Evolutionary conservation across 805 yeast species (phyloP), one percentile per base, ranked within the genome.

Genomic region (Wickerhamomyces kurtzmanii): DNA sequence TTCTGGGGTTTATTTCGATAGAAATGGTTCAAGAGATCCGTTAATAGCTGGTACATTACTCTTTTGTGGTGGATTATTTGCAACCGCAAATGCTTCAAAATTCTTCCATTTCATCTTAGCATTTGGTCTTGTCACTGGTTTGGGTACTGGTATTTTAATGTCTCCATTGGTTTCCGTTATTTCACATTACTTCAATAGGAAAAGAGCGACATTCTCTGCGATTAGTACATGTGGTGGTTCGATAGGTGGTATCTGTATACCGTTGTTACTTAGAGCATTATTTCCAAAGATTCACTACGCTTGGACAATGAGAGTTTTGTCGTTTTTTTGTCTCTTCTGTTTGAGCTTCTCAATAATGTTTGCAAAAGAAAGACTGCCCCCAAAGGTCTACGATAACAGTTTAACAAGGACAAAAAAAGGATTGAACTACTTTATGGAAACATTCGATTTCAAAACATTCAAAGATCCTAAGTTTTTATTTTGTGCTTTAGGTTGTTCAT

Each of bases 131-230:
- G 55, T 67, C 14, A 53, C 65, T 22, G 86, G 84, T 4, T 34
- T 66, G 5, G 84, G 82, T 0, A 62, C 69, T 20, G 79, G 79
- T 2, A 52, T 75, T 19, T 57, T 76, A 19, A 65, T 73, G 53
- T 65, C 75, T 6, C 84, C 85, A 0, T 47, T 73, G 20, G 59
- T 78, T 3, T 68, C 81, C 6, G 72, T 71, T 12, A 62, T 76
- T 1, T 70, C 75, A 15, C 83, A 79, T 34, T 79, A 82, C 77
- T 79, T 78, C 46, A 52, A 59, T 21, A 53, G 50, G 19, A 74
- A 61, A 39, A 57, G 86, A 40, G 86, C 78, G 1, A 57, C 62
- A 33, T 78, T 75, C 1, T 55, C 62, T 10, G 66, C 72, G 14
- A 33, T 62, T 1, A 69, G 73, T 1, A 63, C 69, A 3, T 54